Evolutionary conservation across 495 filamentous ascomycete genomes (phyloP).

Genomic region (Usnea hakonensis): DNA sequence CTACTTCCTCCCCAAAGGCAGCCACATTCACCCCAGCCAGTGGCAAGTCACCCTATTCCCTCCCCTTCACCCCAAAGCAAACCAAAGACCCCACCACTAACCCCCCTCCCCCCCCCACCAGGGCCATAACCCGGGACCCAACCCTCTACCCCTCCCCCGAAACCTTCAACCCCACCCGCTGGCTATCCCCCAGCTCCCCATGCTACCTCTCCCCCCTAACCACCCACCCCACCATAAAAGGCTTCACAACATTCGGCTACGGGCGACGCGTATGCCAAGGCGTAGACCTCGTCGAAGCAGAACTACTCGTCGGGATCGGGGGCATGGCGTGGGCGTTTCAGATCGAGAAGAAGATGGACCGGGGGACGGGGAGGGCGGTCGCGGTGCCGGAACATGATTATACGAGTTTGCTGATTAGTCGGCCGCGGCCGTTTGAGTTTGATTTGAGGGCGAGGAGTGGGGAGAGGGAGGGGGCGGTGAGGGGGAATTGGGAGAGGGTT

Average conservation of each 20-base stretch:
- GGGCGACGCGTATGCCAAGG: constrained; percentile 33
- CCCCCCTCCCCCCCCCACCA: constrained; percentile 13
- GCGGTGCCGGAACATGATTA: constrained; percentile 42
- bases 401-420: constrained; percentile 46
- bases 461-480: constrained; percentile 26
- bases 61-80: no score
- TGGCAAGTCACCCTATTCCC: not conserved
- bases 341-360: constrained; percentile 27
- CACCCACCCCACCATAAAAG: constrained; percentile 45
- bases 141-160: constrained; percentile 32
- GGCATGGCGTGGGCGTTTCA: constrained; percentile 29
- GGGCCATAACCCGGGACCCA: constrained; percentile 30
- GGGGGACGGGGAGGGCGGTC: not conserved
- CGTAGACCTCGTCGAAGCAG: constrained; percentile 25
- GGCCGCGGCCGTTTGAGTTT: constrained; percentile 41
- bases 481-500: constrained; percentile 31
- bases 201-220: constrained; percentile 50
- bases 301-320: constrained; percentile 28
- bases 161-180: constrained; percentile 31
- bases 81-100: no score
- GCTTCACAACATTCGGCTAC: constrained; percentile 32
- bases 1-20: constrained; percentile 1
- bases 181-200: constrained; percentile 34
- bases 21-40: not conserved
- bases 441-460: constrained; percentile 34